Percentiles rank a stretch among this genome's conserved stretches.
phyloP scores from a whole-genome alignment of 2,329 filamentous ascomycete species.

The Microcyclospora pomicola region DNA sequence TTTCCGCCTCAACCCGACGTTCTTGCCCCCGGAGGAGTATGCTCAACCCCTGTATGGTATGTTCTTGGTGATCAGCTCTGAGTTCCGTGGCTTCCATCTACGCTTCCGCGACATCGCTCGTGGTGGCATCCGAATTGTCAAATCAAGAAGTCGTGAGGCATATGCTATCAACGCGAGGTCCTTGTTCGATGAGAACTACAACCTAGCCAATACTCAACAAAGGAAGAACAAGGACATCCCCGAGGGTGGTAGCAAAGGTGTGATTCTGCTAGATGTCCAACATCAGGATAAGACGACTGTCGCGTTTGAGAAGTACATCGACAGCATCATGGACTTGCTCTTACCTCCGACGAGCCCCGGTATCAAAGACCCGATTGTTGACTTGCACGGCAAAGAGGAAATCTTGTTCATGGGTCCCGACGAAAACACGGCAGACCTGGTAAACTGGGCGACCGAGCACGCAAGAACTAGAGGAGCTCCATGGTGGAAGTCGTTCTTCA shows the following conservation, averaged over 20 bases:
- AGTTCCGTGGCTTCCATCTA: constrained; percentile 93
- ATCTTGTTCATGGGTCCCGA: constrained; percentile 98
- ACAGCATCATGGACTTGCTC: constrained; percentile 91
- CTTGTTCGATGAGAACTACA: constrained; percentile 97
- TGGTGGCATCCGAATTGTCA: constrained; percentile 95
- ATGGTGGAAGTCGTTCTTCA: constrained; percentile 99
- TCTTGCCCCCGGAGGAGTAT: constrained; percentile 85
- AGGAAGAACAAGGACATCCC: constrained; percentile 99
- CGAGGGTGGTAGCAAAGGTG: constrained; percentile 94
- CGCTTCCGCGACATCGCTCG: constrained; percentile 95
- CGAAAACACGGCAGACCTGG: constrained; percentile 94
- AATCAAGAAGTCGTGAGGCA: constrained; percentile 89
- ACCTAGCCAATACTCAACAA: constrained; percentile 93
- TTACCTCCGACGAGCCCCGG: constrained; percentile 80
- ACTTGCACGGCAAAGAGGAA: constrained; percentile 86
- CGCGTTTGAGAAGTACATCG: constrained; percentile 98
- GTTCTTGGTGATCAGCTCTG: constrained; percentile 95
- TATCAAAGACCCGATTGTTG: constrained; percentile 97
- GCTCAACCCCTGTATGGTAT: constrained; percentile 89
- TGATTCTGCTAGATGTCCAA: constrained; percentile 82
- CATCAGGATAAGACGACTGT: constrained; percentile 87
- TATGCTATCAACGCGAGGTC: constrained; percentile 94
- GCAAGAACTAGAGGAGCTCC: constrained; percentile 74
- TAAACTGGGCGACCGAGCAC: constrained; percentile 98
- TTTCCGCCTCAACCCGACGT: constrained; percentile 81